A percentile compares a stretch with the other conserved stretches of the same genome.
These are phyloP conservation scores for Atkinsonella hypoxylon DNA, from an alignment of 2,329 filamentous ascomycete species.

Conservation along the genomic window DNA sequence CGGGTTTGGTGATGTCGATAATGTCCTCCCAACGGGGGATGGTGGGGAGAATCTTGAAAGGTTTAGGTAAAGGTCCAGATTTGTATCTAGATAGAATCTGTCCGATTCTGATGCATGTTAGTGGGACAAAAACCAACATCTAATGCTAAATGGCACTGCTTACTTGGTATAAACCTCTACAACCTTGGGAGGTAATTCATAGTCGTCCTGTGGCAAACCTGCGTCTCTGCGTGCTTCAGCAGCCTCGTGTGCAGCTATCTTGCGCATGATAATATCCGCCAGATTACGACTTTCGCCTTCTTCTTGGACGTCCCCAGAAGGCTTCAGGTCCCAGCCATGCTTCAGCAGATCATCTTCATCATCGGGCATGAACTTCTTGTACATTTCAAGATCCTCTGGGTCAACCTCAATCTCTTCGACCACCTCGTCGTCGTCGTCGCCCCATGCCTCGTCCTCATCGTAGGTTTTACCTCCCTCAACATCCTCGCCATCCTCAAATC, in stretches of 20 bases:
- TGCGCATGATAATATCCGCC: constrained; percentile 84
- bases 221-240: constrained; percentile 35
- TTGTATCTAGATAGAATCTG: constrained; percentile 86
- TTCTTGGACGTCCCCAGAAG: constrained; percentile 31
- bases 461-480: constrained; percentile 30
- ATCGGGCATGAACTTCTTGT: constrained; percentile 75
- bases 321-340: constrained; percentile 44
- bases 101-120: constrained; percentile 49
- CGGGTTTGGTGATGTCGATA: constrained; percentile 70
- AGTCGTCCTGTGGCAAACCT: constrained; percentile 60
- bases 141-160: constrained; percentile 11
- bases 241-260: constrained; percentile 86
- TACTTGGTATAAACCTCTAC: constrained; percentile 89
- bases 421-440: constrained; percentile 67
- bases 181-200: constrained; percentile 81
- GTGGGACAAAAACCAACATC: not conserved
- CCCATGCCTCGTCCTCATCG: constrained; percentile 59
- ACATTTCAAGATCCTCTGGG: constrained; percentile 77
- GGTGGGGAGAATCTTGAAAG: constrained; percentile 91
- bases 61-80: constrained; percentile 91
- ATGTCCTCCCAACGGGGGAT: constrained; percentile 86
- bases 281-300: constrained; percentile 58
- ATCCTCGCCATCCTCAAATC: constrained; percentile 48
- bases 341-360: constrained; percentile 62
- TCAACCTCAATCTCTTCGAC: constrained; percentile 70